These are phyloP conservation scores for Coniferiporia sulphurascens DNA, from an alignment of 1,284 basidiomycete species.

Conservation along the genomic window DNA sequence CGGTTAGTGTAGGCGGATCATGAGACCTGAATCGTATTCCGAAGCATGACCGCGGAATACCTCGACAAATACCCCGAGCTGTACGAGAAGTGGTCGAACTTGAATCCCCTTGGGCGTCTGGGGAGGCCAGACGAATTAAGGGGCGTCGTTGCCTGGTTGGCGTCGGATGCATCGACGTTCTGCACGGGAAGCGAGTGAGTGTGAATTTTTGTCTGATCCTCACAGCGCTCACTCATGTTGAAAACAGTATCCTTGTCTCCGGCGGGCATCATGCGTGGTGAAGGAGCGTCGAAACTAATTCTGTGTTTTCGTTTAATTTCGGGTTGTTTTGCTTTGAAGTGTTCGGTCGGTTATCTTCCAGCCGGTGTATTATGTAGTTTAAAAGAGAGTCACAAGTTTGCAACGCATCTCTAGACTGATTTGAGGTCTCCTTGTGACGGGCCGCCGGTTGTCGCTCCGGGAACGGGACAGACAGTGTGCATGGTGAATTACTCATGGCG, in stretches of 20 bases:
- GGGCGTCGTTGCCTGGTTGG: conserved; percentile 77
- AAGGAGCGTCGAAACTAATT: conserved; percentile 10
- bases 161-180: conserved; percentile 71
- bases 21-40: neutral
- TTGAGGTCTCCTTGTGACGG: too few species aligned
- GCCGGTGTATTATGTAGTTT: too few species aligned
- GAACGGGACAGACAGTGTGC: too few species aligned
- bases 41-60: conserved; percentile 67
- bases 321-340: neutral
- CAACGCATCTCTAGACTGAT: too few species aligned
- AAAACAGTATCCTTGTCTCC: conserved; percentile 57
- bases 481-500: too few species aligned
- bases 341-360: too few species aligned
- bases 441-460: too few species aligned
- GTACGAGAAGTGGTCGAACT: conserved; percentile 63
- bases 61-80: conserved; percentile 68
- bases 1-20: neutral
- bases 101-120: conserved; percentile 73
- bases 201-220: neutral
- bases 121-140: conserved; percentile 74
- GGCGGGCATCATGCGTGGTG: conserved; percentile 73
- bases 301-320: neutral
- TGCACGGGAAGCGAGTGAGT: conserved; percentile 75
- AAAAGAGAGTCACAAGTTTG: too few species aligned
- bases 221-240: conserved; percentile 14